Evolutionary conservation across 2,329 filamentous ascomycete genomes (phyloP).

Genomic region (Colletotrichum liaoningense): DNA sequence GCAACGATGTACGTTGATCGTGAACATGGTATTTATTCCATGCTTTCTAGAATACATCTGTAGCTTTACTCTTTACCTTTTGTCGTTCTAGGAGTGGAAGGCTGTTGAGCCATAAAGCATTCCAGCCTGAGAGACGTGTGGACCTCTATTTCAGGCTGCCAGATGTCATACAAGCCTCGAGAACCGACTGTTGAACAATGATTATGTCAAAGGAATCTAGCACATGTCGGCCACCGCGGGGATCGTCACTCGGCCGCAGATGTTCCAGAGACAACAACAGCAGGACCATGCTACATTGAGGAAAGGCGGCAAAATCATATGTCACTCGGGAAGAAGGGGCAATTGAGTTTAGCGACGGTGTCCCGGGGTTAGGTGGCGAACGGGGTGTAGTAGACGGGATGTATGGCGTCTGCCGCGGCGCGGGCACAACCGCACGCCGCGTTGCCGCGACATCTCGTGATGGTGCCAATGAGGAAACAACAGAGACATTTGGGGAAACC

Average conservation of each 20-base stretch:
- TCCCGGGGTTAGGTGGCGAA: background rate
- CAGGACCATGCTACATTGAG: background rate
- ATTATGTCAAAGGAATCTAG: background rate
- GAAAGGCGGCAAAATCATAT: background rate
- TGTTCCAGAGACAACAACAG: background rate
- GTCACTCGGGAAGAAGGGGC: background rate
- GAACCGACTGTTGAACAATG: background rate
- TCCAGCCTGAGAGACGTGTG: background rate
- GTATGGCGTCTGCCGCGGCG: background rate
- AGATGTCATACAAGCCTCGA: background rate
- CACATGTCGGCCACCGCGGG: background rate
- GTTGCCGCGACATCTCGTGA: constrained; percentile 2
- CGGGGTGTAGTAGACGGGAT: background rate
- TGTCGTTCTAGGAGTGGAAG: too few species aligned
- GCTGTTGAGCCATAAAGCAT: too few species aligned
- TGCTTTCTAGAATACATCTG: too few species aligned
- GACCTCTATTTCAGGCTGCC: background rate
- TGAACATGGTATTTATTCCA: too few species aligned
- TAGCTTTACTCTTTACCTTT: too few species aligned
- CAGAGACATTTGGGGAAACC: background rate
- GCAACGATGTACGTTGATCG: too few species aligned
- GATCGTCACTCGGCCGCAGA: background rate
- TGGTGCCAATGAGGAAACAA: background rate
- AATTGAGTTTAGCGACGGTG: background rate
- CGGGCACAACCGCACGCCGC: background rate